Evolutionary conservation across 1,284 basidiomycete genomes (phyloP), one percentile per base, ranked within the genome.

Genomic region (Microbotryomycetes sp.): DNA sequence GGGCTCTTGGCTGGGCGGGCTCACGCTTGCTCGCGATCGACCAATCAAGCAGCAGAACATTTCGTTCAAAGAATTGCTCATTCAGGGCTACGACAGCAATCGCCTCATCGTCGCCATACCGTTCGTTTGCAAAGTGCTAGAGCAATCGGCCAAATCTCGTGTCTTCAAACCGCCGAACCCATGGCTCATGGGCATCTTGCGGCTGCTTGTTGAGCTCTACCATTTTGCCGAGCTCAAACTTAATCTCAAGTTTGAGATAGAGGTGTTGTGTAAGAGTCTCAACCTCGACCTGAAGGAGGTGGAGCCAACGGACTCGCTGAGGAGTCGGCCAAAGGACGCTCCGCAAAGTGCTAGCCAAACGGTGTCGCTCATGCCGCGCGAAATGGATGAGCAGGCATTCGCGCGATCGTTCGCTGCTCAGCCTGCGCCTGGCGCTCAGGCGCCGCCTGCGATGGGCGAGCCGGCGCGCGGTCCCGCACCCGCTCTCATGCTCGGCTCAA

Each of bases 211-310:
- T 46, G 96, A 99, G 76, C 82, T 99, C 23, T 98, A 99, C 76
- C 91, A 94, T 73, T 96, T 87, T 71, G 94, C 92, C 3, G 93
- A 98, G 71, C 82, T 98, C 65, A 96, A 97, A 78, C 81, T 98
- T 62, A 97, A 97, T 75, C 82, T 94, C 75, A 98, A 97, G 76
- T 98, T 98, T 73, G 96, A 98, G 78, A 98, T 99, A 67, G 96
- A 99, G 77, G 87, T 97, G 30, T 79, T 98, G 9, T 98, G 94
- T 81, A 94, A 92, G 76, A 84, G 85, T 48, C 83, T 98, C 31
- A 86, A 88, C 31, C 83, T 99, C 67, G 87, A 94, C 72, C 82
- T 98, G 49, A 89, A 89, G 73, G 78, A 85, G 13, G 81, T 98
- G 48, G 89, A 96, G 73, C 86, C 90, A 2, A 88, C 91, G 6